Base-by-base conservation (phyloP, 164 flowering plant species). In the Buxus sempervirens region DNA sequence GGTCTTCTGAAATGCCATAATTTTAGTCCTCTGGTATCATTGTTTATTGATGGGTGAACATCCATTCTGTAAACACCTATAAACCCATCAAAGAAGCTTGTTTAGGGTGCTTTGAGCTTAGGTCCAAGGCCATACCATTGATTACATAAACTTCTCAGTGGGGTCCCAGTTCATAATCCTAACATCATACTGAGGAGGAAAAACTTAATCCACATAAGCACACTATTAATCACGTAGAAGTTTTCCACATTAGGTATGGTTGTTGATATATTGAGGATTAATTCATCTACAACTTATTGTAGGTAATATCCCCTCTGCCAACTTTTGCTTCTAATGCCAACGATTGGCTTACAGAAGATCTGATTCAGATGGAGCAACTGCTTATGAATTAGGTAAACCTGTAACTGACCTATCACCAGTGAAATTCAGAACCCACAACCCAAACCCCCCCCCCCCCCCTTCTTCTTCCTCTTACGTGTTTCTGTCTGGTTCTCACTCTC, bases 21-120 rank as follows among this genome's bases (percentile, higher is more conserved):
- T 77, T 74, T 81, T 84, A 87, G 84, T 32, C 38, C 38, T 7
- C 85, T 89, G 90, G 84, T 85, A 78, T 83, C 83, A 90, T 91
- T 90, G 75, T 77, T 85, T 71, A 89, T 87, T 89, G 87, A 78
- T 78, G 75, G 89, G 97, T 93, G 97, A 84, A 87, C 96, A 84
- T 93, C 97, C 85, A 72, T 65, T 82, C 85, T 1, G 83, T 45
- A 4, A 88, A 76, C 83, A 83, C 91, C 94, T 85, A 88, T 3
- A 88, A 84, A 81, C 83, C 91, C 73, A 69, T 73, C 75, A 63
- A 69, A 70, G 84, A 78, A 79, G 68, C 65, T 62, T 74, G n/a
- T 72, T 75, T 68, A 60, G 48, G 70, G 57, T 53, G 27, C 36
- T 54, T 42, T 41, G 19, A 28, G 32, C 61, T 14, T 28, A 65